These are phyloP conservation scores for Nematodospora valgi DNA, from an alignment of 805 yeast species.

Conservation along the genomic window DNA sequence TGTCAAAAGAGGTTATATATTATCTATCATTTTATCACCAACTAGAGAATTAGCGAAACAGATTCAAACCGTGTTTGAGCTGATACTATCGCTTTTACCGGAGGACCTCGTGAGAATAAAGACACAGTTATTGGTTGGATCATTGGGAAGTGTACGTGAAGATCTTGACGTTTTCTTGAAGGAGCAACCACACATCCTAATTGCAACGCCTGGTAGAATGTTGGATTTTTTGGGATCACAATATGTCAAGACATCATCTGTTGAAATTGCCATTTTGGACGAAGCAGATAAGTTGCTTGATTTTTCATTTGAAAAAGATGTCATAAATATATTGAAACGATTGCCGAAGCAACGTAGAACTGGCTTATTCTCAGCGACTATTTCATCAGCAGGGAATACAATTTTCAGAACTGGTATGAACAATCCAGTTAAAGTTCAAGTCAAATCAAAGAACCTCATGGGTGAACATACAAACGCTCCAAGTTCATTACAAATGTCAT, in stretches of 20 bases:
- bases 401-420: slow-evolving; percentile 87
- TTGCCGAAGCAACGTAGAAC: slow-evolving; percentile 92
- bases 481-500: slow-evolving; percentile 56
- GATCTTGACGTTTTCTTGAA: slow-evolving; percentile 61
- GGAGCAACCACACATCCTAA: slow-evolving; percentile 64
- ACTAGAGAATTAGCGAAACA: slow-evolving; percentile 70
- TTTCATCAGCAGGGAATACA: slow-evolving; percentile 73
- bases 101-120: slow-evolving; percentile 38
- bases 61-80: slow-evolving; percentile 62
- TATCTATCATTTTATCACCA: slow-evolving; percentile 72
- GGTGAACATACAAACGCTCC: slow-evolving; percentile 48
- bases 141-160: slow-evolving; percentile 59
- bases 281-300: slow-evolving; percentile 92
- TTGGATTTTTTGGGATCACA: slow-evolving; percentile 66
- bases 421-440: slow-evolving; percentile 86
- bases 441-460: slow-evolving; percentile 44
- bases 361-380: slow-evolving; percentile 92
- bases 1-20: slow-evolving; percentile 60
- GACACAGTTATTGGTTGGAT: slow-evolving; percentile 66
- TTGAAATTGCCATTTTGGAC: slow-evolving; percentile 78
- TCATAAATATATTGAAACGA: slow-evolving; percentile 59
- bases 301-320: slow-evolving; percentile 66
- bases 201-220: slow-evolving; percentile 92
- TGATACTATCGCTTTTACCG: slow-evolving; percentile 57
- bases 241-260: slow-evolving; percentile 54